phyloP scores from a whole-genome alignment of 2,329 filamentous ascomycete species.

The Massarina eburnea region DNA sequence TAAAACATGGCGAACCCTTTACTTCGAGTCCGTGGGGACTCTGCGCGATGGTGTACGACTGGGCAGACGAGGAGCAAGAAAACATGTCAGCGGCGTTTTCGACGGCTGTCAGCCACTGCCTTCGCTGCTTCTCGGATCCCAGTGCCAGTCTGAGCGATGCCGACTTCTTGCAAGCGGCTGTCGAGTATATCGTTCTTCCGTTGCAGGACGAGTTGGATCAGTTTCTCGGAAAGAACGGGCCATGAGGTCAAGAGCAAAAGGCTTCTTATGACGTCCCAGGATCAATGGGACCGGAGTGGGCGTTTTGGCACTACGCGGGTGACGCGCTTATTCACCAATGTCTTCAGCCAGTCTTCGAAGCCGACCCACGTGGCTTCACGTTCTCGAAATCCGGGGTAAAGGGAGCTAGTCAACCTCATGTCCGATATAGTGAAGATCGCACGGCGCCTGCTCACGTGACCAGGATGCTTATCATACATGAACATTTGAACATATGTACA shows the following conservation, averaged over 20 bases:
- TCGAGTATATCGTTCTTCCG: constrained; percentile 40
- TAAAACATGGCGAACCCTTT: constrained; percentile 18
- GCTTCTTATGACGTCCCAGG: too few species aligned
- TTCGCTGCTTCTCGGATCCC: constrained; percentile 37
- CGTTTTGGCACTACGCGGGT: constrained; percentile 13
- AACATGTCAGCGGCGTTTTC: constrained; percentile 41
- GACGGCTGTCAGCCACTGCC: constrained; percentile 36
- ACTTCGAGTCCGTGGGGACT: constrained; percentile 31
- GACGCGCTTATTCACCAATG: constrained; percentile 17
- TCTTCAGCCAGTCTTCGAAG: too few species aligned
- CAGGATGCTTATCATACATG: too few species aligned
- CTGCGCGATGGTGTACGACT: constrained; percentile 36
- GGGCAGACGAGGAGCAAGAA: constrained; percentile 37
- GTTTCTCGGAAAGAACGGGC: constrained; percentile 33
- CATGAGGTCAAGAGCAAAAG: constrained; percentile 10
- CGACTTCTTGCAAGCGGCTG: constrained; percentile 39
- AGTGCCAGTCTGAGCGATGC: constrained; percentile 35
- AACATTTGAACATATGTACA: too few species aligned
- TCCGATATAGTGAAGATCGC: too few species aligned
- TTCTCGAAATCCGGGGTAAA: constrained; percentile 23
- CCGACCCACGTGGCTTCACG: constrained; percentile 25
- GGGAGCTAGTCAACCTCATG: not conserved
- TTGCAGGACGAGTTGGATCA: constrained; percentile 41
- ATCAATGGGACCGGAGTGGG: constrained; percentile 6
- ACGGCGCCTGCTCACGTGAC: too few species aligned